Evolutionary conservation across 371 early-diverging fungal species (phyloP).

Genomic region (Mortierella sp.): DNA sequence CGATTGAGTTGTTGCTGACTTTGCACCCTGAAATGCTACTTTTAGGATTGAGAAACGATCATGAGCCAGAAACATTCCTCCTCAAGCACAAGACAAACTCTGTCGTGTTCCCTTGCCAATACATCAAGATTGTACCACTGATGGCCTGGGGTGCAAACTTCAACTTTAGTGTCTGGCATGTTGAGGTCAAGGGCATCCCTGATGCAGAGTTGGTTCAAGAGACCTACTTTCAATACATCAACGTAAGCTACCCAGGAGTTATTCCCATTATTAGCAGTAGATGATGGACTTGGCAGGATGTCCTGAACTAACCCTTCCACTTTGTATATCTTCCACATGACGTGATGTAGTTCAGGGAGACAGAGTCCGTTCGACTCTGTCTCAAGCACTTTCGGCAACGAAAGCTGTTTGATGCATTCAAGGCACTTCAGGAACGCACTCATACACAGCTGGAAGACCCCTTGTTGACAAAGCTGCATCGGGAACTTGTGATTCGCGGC

Average conservation of each 20-base stretch:
- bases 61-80: conserved; percentile 91
- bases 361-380: conserved; percentile 85
- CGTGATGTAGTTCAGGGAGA: conserved; percentile 75
- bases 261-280: neutral
- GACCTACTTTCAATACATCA: conserved; percentile 73
- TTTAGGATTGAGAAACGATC: conserved; percentile 89
- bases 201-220: conserved; percentile 77
- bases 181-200: conserved; percentile 86
- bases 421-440: conserved; percentile 75
- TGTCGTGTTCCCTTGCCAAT: conserved; percentile 86
- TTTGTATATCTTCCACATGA: neutral
- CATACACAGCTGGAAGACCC: conserved; percentile 83
- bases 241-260: conserved; percentile 63
- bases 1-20: neutral
- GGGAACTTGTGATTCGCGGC: conserved; percentile 76
- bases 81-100: conserved; percentile 76
- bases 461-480: conserved; percentile 81
- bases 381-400: conserved; percentile 92
- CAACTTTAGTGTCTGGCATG: conserved; percentile 96
- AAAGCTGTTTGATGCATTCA: conserved; percentile 80
- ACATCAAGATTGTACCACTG: conserved; percentile 94
- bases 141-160: conserved; percentile 94
- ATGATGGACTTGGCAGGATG: neutral
- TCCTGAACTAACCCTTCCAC: neutral
- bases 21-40: neutral